phyloP scores from a whole-genome alignment of 2,329 filamentous ascomycete species.

The Pseudocercospora pini-densiflorae region DNA sequence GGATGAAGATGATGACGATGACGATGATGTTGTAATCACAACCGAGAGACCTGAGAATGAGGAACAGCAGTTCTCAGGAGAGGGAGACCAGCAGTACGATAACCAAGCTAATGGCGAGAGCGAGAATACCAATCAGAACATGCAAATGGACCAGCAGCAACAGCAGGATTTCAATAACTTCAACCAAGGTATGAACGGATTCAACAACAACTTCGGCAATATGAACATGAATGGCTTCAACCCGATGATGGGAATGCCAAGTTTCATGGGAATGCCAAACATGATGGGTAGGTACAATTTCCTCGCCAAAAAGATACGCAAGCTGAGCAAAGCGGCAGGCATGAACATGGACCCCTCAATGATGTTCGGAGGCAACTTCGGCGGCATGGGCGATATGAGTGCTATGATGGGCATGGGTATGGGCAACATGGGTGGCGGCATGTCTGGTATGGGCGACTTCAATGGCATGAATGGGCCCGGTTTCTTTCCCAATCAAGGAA shows the following conservation, averaged over 20 bases:
- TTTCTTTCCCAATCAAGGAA: conserved; percentile 54
- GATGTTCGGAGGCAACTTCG: conserved; percentile 68
- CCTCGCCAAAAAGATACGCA: conserved; percentile 32
- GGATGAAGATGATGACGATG: conserved; percentile 32
- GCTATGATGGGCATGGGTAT: conserved; percentile 64
- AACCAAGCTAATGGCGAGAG: conserved; percentile 20
- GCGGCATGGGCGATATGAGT: conserved; percentile 76
- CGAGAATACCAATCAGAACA: conserved; percentile 21
- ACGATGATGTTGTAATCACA: conserved; percentile 38
- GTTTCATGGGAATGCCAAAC: conserved; percentile 53
- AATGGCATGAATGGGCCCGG: conserved; percentile 74
- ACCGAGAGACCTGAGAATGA: conserved; percentile 35
- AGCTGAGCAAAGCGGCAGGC: conserved; percentile 43
- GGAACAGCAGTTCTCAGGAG: conserved; percentile 24
- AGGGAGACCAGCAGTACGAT: conserved; percentile 25
- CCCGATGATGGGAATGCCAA: conserved; percentile 64
- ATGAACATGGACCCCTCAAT: conserved; percentile 85
- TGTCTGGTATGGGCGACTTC: conserved; percentile 60
- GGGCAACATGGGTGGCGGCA: conserved; percentile 58
- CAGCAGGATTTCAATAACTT: conserved; percentile 32
- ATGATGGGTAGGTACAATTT: conserved; percentile 79
- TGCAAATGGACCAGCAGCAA: conserved; percentile 27
- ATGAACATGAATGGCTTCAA: conserved; percentile 64
- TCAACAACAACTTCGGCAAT: conserved; percentile 29
- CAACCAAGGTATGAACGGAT: conserved; percentile 30